Conservation (phyloP, 2,329 filamentous ascomycete genomes). For the Fusarium falciforme region DNA sequence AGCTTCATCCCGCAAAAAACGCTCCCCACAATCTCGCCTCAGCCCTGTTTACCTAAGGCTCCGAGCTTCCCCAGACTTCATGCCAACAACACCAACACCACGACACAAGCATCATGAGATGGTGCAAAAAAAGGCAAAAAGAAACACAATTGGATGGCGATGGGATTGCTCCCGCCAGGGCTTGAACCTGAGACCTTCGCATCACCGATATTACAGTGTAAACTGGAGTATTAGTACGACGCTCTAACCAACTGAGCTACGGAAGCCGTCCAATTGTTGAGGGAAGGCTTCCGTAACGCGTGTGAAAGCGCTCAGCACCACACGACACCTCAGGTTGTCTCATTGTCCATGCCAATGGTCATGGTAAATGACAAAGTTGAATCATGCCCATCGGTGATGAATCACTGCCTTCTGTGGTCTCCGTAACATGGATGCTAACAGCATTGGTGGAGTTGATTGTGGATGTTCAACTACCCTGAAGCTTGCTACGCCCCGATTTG, state of each 20-base stretch:
- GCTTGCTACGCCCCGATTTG: background rate
- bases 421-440: background rate
- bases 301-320: no score
- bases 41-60: constrained; percentile 24
- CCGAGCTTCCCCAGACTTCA: constrained; percentile 18
- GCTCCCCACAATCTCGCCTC: background rate
- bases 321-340: no score
- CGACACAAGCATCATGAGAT: background rate
- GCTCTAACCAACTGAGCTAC: constrained; percentile 28
- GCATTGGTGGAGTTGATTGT: background rate
- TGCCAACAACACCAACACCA: background rate
- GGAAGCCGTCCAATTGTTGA: constrained; percentile 42
- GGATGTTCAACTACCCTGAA: background rate
- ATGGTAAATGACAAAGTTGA: background rate
- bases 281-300: background rate
- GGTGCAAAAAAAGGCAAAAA: background rate
- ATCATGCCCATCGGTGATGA: background rate
- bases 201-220: constrained; percentile 13
- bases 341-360: no score
- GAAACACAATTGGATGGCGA: background rate
- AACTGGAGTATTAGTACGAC: background rate
- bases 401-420: background rate
- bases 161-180: constrained; percentile 46
- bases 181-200: constrained; percentile 50
- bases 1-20: background rate